Evolutionary conservation across 1,139 yeast genomes (phyloP), one percentile per base, ranked within the genome.

Genomic region (Saccharomycopsis hybrid): DNA sequence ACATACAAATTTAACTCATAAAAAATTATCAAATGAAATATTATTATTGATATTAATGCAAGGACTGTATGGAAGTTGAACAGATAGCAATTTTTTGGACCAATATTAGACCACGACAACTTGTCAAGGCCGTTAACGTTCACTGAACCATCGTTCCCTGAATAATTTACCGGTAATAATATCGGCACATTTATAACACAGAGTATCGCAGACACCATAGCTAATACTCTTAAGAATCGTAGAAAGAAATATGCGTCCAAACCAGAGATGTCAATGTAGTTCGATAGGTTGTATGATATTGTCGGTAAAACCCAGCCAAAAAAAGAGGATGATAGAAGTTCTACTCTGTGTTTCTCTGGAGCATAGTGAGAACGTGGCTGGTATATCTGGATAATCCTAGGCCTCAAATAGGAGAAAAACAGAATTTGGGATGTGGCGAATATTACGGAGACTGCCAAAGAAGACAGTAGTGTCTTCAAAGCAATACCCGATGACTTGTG

Each of bases 201-300:
- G 28, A 81, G 63, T 0, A 73, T 67, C 1, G 67, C 52, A 57
- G 82, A 82, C 52, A 78, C 71, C 2, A 74, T 56, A 36, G 75
- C 60, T 27, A 82, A 57, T 2, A 78, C 65, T 48, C 70, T 67
- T 40, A 82, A 61, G 56, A 71, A 82, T 49, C 89, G 62, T 2
- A 82, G 57, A 56, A 82, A 79, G 57, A 80, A 77, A 59, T 80
- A 82, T 0, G 85, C 76, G 62, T 84, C 90, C n/a, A 82, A 60
- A 0, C 89, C 89, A 3, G 58, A 71, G 62, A 2, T 69, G 60
- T 41, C 72, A 58, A 50, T 45, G 58, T 76, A 81, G 42, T 70
- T 65, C 24, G 70, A 69, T 18, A 75, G 68, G 8, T 72, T 69
- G 30, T 65, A 60, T 24, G 60, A 57, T 44, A 76, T 48, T 0